Conservation (phyloP, 78 protist genomes). For the Planoprotostelium fungivorum region DNA sequence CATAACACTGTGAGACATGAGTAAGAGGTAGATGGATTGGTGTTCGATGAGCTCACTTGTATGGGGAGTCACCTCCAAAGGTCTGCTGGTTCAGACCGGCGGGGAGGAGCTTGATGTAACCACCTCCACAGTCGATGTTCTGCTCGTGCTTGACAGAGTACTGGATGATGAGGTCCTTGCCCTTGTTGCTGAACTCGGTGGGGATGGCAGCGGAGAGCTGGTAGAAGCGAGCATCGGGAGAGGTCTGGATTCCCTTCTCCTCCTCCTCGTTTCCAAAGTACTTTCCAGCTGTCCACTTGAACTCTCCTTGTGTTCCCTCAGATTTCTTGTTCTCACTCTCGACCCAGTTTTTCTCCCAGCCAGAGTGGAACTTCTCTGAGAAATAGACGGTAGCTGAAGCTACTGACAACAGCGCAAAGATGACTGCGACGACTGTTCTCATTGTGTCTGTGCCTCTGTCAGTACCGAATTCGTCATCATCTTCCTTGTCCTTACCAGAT, state of each 20-base stretch:
- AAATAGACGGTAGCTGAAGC: neutral
- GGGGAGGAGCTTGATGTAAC: conserved; percentile 94
- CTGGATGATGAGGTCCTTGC: conserved; percentile 76
- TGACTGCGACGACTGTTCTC: too few species aligned
- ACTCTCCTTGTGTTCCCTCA: conserved; percentile 74
- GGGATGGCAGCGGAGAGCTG: conserved; percentile 69
- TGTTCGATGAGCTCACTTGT: conserved; percentile 26
- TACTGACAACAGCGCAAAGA: neutral
- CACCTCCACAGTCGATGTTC: conserved; percentile 90
- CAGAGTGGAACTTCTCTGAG: conserved; percentile 5
- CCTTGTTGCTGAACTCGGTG: conserved; percentile 69
- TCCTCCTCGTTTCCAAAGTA: conserved; percentile 63
- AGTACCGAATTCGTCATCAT: too few species aligned
- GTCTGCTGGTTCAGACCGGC: conserved; percentile 38
- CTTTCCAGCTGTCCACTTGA: conserved; percentile 71
- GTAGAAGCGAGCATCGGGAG: conserved; percentile 85
- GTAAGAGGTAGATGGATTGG: neutral
- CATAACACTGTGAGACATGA: conserved; percentile 63
- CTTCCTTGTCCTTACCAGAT: too few species aligned
- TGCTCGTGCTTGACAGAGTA: conserved; percentile 94
- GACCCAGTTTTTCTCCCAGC: conserved; percentile 78
- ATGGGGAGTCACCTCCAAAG: conserved; percentile 83
- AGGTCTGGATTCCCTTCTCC: conserved; percentile 82
- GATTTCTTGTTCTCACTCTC: conserved; percentile 39
- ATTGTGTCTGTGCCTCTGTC: too few species aligned